Conservation (phyloP, 192 early-diverging fungal species). For the Linnemannia hyalina region DNA sequence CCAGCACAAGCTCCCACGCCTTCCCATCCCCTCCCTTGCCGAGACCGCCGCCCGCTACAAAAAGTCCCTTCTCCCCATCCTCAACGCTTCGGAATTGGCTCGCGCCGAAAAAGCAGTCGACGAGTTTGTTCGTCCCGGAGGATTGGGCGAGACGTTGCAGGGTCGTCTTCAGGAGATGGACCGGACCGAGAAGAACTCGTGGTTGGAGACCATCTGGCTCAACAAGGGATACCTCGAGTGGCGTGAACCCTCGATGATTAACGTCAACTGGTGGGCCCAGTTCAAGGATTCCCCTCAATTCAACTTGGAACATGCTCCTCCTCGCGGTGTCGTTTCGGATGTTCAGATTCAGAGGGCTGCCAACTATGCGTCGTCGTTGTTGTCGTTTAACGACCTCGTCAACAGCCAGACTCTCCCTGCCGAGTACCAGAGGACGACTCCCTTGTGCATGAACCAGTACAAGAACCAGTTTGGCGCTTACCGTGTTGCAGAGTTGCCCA, state of each 20-base stretch:
- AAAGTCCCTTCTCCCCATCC: slow-evolving; percentile 74
- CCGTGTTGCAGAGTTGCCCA: slow-evolving; percentile 75
- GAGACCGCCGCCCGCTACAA: slow-evolving; percentile 87
- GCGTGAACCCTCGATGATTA: slow-evolving; percentile 86
- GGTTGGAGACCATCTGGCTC: slow-evolving; percentile 92
- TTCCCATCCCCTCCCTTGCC: slow-evolving; percentile 88
- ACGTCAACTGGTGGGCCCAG: slow-evolving; percentile 92
- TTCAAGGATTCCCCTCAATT: slow-evolving; percentile 71
- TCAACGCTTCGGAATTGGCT: slow-evolving; percentile 69
- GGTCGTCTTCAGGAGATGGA: slow-evolving; percentile 77
- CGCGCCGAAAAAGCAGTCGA: slow-evolving; percentile 74
- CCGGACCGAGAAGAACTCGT: slow-evolving; percentile 77
- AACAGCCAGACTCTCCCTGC: slow-evolving; percentile 75
- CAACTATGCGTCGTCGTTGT: slow-evolving; percentile 73
- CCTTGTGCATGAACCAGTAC: slow-evolving; percentile 97
- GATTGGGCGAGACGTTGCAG: slow-evolving; percentile 84
- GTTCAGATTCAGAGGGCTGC: slow-evolving; percentile 87
- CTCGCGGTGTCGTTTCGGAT: slow-evolving; percentile 69
- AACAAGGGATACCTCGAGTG: slow-evolving; percentile 88
- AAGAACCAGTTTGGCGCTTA: slow-evolving; percentile 86
- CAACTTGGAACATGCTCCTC: slow-evolving; percentile 52
- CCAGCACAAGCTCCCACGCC: slow-evolving; percentile 78
- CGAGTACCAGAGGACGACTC: slow-evolving; percentile 76
- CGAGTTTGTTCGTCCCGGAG: slow-evolving; percentile 75
- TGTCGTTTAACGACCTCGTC: slow-evolving; percentile 82